These are phyloP conservation scores for Garcia nutans DNA, from an alignment of 345 rosid genomes.

Conservation along the genomic window DNA sequence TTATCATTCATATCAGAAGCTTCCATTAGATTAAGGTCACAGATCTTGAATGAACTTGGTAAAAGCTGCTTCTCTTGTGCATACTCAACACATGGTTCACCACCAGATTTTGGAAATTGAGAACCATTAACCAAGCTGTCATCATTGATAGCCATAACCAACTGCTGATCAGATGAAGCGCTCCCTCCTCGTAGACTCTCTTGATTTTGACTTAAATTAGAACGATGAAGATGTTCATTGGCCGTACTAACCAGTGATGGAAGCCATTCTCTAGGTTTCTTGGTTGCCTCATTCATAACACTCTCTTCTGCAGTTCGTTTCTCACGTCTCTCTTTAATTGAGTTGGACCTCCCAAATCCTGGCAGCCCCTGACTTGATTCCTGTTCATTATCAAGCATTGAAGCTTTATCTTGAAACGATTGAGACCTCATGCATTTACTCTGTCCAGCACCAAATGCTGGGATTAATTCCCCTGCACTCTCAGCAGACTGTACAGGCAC, in stretches of 20 bases:
- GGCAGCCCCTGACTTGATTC: constrained; percentile 40
- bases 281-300: constrained; percentile 50
- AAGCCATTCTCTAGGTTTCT: constrained; percentile 73
- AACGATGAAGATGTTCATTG: constrained; percentile 28
- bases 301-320: constrained; percentile 53
- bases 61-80: constrained; percentile 74
- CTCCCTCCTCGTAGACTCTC: constrained; percentile 26
- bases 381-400: constrained; percentile 38
- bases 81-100: constrained; percentile 39
- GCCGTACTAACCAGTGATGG: constrained; percentile 40
- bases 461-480: constrained; percentile 37
- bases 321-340: constrained; percentile 66
- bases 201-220: constrained; percentile 36
- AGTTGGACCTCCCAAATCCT: constrained; percentile 45
- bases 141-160: constrained; percentile 21
- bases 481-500: constrained; percentile 30
- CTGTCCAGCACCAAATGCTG: constrained; percentile 35
- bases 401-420: constrained; percentile 56
- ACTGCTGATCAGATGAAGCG: constrained; percentile 35
- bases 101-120: constrained; percentile 29
- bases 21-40: constrained; percentile 89
- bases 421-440: constrained; percentile 54
- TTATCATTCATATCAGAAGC: constrained; percentile 55
- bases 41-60: constrained; percentile 82
- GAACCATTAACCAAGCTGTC: constrained; percentile 33